Evolutionary conservation across 768 basidiomycete genomes (phyloP).

Genomic region (Mycena alexandri): DNA sequence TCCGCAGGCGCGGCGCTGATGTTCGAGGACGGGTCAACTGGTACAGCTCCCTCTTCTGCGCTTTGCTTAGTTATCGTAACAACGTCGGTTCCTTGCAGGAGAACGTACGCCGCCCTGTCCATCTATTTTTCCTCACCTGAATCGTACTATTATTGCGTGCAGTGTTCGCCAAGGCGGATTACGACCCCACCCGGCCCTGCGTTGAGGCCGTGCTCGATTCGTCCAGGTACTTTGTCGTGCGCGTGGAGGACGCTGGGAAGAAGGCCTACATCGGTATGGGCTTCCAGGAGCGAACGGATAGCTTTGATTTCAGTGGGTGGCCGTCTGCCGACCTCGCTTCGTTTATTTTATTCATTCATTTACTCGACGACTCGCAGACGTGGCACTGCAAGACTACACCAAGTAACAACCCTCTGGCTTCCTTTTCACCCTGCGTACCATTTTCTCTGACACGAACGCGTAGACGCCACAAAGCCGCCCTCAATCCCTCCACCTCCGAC

Average conservation of each 20-base stretch:
- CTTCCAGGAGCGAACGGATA: conserved; percentile 88
- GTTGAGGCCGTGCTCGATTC: conserved; percentile 98
- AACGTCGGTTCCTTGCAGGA: conserved; percentile 52
- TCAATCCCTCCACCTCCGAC: conserved; percentile 62
- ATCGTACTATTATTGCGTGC: conserved; percentile 69
- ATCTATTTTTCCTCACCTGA: conserved; percentile 25
- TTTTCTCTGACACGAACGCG: conserved; percentile 26
- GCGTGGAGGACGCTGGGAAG: conserved; percentile 88
- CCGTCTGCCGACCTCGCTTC: too few species aligned
- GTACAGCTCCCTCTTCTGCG: conserved; percentile 56
- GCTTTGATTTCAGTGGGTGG: conserved; percentile 90
- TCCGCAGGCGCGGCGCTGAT: conserved; percentile 74
- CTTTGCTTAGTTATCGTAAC: background rate
- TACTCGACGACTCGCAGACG: conserved; percentile 62
- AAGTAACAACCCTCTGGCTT: conserved; percentile 60
- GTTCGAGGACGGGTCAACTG: conserved; percentile 85
- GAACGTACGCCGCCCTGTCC: conserved; percentile 66
- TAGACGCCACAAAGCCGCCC: conserved; percentile 74
- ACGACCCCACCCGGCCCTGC: conserved; percentile 80
- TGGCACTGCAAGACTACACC: conserved; percentile 87
- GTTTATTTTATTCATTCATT: too few species aligned
- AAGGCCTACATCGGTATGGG: conserved; percentile 96
- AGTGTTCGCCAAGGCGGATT: conserved; percentile 92
- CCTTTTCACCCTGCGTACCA: conserved; percentile 12
- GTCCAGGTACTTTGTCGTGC: conserved; percentile 93